Percentiles rank a stretch among this genome's conserved stretches.
Evolutionary conservation across 2,329 filamentous ascomycete genomes (phyloP).

Genomic region (Colletotrichum coccodes): DNA sequence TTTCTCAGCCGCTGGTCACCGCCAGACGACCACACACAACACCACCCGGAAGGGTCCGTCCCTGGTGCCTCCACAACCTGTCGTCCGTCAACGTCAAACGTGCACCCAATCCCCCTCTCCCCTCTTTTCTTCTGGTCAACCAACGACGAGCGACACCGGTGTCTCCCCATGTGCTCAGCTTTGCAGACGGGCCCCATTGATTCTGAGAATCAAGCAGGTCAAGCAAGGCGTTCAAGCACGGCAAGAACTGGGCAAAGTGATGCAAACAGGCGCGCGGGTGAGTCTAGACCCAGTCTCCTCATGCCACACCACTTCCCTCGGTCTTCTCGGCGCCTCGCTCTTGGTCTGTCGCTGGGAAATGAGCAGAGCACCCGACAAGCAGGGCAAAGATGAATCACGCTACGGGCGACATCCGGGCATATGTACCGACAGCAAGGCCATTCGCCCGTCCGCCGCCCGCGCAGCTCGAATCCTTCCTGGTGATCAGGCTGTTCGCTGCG

Average conservation of each 20-base stretch:
- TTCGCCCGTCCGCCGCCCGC: too few relatives aligned
- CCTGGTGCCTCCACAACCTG: not conserved
- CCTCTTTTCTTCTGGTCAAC: not conserved
- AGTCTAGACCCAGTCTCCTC: not conserved
- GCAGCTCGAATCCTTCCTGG: not conserved
- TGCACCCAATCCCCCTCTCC: not conserved
- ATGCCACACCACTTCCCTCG: not conserved
- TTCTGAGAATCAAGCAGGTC: not conserved
- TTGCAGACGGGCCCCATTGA: not conserved
- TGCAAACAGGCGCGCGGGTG: not conserved
- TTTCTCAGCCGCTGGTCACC: not conserved
- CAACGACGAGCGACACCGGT: not conserved
- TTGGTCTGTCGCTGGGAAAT: not conserved
- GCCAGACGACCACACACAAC: not conserved
- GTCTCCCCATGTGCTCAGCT: not conserved
- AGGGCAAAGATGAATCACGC: not conserved
- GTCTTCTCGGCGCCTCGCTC: not conserved
- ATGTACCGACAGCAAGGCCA: not conserved
- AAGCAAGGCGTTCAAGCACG: not conserved
- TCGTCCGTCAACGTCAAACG: not conserved
- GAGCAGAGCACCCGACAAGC: not conserved
- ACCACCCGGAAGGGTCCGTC: not conserved
- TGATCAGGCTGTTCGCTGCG: conserved; percentile 2
- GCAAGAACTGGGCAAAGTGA: not conserved
- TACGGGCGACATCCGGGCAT: not conserved